These are phyloP conservation scores for Phytophthora pisi DNA, from an alignment of 352 stramenopile genomes.

Conservation along the genomic window DNA sequence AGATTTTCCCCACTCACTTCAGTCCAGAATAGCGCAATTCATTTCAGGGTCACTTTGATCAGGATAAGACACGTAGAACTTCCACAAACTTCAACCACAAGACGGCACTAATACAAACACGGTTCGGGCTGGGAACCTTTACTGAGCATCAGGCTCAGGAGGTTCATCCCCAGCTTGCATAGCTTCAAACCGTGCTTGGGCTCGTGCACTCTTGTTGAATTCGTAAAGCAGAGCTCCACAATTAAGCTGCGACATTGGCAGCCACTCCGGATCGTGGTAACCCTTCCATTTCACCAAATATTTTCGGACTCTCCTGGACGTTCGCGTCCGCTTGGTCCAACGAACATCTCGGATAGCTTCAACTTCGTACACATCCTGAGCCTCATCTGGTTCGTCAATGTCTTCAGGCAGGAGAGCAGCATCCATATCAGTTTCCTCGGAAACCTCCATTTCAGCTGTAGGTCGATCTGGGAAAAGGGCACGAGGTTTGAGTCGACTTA, in stretches of 20 bases:
- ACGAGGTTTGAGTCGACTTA: background rate
- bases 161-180: background rate
- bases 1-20: too few relatives aligned
- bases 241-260: background rate
- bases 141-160: background rate
- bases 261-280: background rate
- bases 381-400: background rate
- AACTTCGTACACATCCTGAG: background rate
- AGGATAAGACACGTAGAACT: too few relatives aligned
- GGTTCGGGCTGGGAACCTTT: background rate
- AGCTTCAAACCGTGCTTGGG: background rate
- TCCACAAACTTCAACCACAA: too few relatives aligned
- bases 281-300: constrained; percentile 2
- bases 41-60: too few relatives aligned
- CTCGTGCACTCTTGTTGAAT: background rate
- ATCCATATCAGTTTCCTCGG: background rate
- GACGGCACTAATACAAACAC: background rate
- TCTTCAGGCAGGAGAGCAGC: background rate
- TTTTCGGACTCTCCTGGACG: background rate
- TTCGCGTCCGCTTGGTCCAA: background rate
- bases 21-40: too few relatives aligned
- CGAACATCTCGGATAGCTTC: background rate
- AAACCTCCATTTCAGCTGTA: background rate
- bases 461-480: background rate
- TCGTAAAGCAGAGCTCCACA: background rate